These are phyloP conservation scores for Agroathelia rolfsii DNA, from an alignment of 1,284 basidiomycete genomes.

Conservation along the genomic window DNA sequence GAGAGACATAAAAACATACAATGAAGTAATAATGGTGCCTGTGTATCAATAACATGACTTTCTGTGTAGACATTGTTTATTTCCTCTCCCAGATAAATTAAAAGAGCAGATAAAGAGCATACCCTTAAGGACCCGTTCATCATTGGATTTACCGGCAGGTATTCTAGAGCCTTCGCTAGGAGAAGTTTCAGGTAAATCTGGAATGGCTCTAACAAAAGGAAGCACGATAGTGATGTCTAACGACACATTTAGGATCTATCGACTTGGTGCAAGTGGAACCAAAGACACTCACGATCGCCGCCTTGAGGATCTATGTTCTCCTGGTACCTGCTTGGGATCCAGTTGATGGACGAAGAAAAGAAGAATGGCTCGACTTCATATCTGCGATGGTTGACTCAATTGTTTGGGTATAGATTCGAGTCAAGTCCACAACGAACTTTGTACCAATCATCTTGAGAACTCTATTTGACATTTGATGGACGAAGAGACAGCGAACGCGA, in stretches of 20 bases:
- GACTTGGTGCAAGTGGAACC: not conserved
- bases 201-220: conserved; percentile 32
- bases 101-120: not conserved
- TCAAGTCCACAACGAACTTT: conserved; percentile 26
- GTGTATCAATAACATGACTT: conserved; percentile 38
- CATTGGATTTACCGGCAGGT: not conserved
- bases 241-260: not conserved
- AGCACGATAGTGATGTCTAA: conserved; percentile 39
- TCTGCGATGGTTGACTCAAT: conserved; percentile 8
- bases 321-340: conserved; percentile 40
- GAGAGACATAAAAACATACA: too few species aligned
- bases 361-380: conserved; percentile 38
- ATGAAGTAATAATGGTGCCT: conserved; percentile 33
- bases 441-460: conserved; percentile 44
- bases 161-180: not conserved
- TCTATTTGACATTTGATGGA: conserved; percentile 35
- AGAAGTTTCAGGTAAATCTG: conserved; percentile 12
- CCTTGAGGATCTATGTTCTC: conserved; percentile 24
- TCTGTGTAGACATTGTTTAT: too few species aligned
- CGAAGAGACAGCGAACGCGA: conserved; percentile 36
- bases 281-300: conserved; percentile 29
- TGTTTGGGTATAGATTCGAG: not conserved
- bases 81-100: too few species aligned
- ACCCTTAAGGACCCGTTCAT: conserved; percentile 6
- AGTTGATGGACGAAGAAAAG: conserved; percentile 38